phyloP scores from a whole-genome alignment of 768 basidiomycete genomes.

The Mrakia frigida region DNA sequence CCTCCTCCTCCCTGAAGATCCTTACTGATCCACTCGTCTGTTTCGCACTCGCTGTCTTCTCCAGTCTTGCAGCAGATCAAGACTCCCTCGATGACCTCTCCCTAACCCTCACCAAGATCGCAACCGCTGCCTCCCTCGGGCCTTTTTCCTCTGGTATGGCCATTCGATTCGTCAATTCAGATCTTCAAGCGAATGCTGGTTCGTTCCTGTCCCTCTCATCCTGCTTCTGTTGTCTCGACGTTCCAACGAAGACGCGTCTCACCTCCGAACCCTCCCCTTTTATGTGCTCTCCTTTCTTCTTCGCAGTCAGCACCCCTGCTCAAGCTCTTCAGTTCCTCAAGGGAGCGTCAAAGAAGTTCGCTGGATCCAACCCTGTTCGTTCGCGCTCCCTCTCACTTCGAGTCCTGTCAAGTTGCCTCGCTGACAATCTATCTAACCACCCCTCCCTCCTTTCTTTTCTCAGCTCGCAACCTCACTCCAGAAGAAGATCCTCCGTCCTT shows the following conservation, averaged over 20 bases:
- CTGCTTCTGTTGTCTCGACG: neutral
- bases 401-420: too few relatives aligned
- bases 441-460: neutral
- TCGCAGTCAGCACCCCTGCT: neutral
- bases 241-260: neutral
- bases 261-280: too few relatives aligned
- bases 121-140: neutral
- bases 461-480: slow-evolving; percentile 5
- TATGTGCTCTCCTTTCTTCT: neutral
- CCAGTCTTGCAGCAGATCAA: neutral
- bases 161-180: neutral
- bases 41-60: neutral
- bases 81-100: neutral
- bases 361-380: neutral
- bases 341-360: neutral
- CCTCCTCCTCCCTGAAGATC: too few relatives aligned
- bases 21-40: neutral
- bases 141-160: neutral
- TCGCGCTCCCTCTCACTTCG: neutral
- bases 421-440: too few relatives aligned
- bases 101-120: neutral
- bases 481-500: slow-evolving; percentile 4
- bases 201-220: neutral
- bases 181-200: neutral
- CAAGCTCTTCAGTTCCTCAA: neutral